These are phyloP conservation scores for Nakazawaea holstii DNA, from an alignment of 805 yeast genomes.

Conservation along the genomic window DNA sequence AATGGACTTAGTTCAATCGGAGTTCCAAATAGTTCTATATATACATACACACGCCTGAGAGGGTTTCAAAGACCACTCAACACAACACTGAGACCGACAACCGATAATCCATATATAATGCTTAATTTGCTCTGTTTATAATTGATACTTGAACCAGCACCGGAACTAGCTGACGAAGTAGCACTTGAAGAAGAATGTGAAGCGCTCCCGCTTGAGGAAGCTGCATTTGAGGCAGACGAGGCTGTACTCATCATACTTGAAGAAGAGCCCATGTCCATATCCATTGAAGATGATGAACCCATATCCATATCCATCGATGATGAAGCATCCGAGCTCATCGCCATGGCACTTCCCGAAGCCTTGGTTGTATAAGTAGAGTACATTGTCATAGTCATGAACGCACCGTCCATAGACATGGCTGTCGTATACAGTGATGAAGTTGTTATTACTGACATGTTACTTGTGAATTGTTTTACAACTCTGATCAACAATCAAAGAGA, in stretches of 20 bases:
- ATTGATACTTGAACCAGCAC: background rate
- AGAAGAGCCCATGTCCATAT: background rate
- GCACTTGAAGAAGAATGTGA: background rate
- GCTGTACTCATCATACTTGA: background rate
- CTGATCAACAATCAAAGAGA: background rate
- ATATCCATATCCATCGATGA: constrained; percentile 6
- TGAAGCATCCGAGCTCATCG: background rate
- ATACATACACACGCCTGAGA: too few species aligned
- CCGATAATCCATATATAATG: background rate
- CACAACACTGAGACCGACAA: background rate
- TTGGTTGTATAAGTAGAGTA: background rate
- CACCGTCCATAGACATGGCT: constrained; percentile 12
- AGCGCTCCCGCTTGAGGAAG: background rate
- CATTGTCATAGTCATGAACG: constrained; percentile 12
- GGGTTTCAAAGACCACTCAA: background rate
- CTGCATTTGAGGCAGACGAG: background rate
- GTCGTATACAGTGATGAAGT: constrained; percentile 10
- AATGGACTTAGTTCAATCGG: too few species aligned
- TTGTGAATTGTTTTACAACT: background rate
- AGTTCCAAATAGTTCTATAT: too few species aligned
- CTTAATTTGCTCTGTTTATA: constrained; percentile 3
- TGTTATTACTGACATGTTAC: constrained; percentile 5
- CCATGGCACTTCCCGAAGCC: background rate
- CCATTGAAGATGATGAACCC: background rate
- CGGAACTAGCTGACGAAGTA: constrained; percentile 1